Percentiles rank a stretch among this genome's conserved stretches.
Conservation (phyloP, 2,329 filamentous ascomycete genomes). For the Talaromyces albobiverticillius region DNA sequence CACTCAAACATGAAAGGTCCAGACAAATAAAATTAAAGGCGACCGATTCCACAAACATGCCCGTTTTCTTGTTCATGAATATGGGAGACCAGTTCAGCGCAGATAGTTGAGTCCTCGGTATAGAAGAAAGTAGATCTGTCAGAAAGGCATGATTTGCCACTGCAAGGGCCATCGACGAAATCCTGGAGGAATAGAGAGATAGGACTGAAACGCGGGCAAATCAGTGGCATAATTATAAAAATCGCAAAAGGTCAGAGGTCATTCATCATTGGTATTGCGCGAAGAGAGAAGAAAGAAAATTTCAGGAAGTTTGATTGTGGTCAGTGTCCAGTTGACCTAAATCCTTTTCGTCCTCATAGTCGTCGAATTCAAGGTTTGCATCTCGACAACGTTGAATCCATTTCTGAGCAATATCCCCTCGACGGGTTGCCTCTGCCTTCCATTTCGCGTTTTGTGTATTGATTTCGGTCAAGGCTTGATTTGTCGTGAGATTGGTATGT, state of each 20-base stretch:
- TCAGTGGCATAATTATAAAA: neutral
- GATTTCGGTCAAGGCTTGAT: conserved; percentile 68
- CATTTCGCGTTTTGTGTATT: conserved; percentile 92
- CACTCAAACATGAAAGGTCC: too few relatives aligned
- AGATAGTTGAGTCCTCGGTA: neutral
- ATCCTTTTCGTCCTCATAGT: conserved; percentile 45
- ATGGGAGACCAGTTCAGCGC: neutral
- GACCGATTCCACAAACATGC: neutral
- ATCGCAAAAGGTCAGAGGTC: neutral
- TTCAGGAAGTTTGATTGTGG: conserved; percentile 21
- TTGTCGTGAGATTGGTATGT: conserved; percentile 43
- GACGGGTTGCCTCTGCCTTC: conserved; percentile 83
- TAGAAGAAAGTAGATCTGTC: neutral
- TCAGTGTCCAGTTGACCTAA: conserved; percentile 37
- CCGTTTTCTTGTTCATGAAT: neutral
- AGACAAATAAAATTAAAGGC: too few relatives aligned
- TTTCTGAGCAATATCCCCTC: conserved; percentile 65
- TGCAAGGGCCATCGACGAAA: neutral
- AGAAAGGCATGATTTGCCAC: neutral
- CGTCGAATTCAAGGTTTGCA: conserved; percentile 48
- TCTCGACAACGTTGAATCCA: conserved; percentile 48
- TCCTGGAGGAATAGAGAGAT: neutral
- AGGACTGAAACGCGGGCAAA: neutral
- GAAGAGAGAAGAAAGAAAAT: neutral
- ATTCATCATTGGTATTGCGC: neutral